phyloP scores from a whole-genome alignment of 2,329 filamentous ascomycete species.

The Aspergillus fumigatiaffinis region DNA sequence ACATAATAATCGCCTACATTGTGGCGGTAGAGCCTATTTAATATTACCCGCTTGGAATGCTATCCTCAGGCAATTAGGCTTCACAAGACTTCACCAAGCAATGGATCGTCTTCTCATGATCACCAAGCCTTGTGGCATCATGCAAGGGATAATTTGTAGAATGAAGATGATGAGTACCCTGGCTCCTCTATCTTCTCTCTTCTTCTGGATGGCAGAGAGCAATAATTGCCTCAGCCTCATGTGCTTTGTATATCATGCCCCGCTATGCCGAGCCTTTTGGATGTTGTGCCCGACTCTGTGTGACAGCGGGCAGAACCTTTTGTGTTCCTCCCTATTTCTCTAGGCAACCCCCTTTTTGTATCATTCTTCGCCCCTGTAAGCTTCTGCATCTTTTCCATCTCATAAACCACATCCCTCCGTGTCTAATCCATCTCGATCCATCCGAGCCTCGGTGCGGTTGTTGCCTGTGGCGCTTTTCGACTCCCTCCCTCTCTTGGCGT shows the following conservation, averaged over 20 bases:
- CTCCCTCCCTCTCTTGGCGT: neutral
- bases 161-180: neutral
- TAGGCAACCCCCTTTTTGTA: neutral
- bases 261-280: constrained; percentile 11
- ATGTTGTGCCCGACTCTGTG: neutral
- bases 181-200: neutral
- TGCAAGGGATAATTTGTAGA: neutral
- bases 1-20: neutral
- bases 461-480: neutral
- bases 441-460: neutral
- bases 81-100: neutral
- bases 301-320: neutral
- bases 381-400: neutral
- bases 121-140: neutral
- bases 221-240: neutral
- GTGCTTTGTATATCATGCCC: constrained; percentile 5
- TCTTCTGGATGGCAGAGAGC: neutral
- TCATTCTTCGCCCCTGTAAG: neutral
- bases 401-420: neutral
- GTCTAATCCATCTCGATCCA: neutral
- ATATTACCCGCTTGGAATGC: neutral
- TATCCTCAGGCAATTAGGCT: neutral
- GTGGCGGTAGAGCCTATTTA: neutral
- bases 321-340: neutral
- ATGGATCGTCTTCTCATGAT: neutral